Percentiles rank a stretch among this genome's conserved stretches.
These are phyloP conservation scores for Ascochyta viciae-villosae DNA, from an alignment of 2,329 filamentous ascomycete species.

Conservation along the genomic window DNA sequence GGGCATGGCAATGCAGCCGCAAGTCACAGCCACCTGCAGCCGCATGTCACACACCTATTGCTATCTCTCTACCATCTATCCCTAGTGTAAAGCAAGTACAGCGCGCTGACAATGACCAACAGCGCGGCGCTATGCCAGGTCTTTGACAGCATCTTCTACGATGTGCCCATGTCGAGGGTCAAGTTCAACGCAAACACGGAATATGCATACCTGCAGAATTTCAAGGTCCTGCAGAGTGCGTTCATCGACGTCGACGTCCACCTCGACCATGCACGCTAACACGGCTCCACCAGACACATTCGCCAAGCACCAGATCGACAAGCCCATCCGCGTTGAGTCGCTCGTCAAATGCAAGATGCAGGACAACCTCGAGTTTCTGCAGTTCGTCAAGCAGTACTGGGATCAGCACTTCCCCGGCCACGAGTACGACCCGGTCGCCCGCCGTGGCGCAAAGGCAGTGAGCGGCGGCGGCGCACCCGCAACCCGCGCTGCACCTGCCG, in stretches of 20 bases:
- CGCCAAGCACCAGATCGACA: conserved; percentile 84
- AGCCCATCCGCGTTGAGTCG: conserved; percentile 84
- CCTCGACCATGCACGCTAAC: conserved; percentile 4
- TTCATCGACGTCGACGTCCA: conserved; percentile 22
- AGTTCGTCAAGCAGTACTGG: conserved; percentile 97
- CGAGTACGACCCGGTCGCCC: conserved; percentile 88
- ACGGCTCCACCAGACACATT: conserved; percentile 71
- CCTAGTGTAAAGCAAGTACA: neutral
- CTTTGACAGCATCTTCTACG: conserved; percentile 97
- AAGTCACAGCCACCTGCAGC: neutral
- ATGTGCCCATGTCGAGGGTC: conserved; percentile 93
- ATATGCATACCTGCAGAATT: conserved; percentile 98
- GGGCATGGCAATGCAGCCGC: conserved; percentile 6
- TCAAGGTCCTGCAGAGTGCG: conserved; percentile 95
- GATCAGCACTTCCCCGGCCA: conserved; percentile 97
- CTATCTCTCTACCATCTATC: neutral
- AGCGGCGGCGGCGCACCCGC: conserved; percentile 54
- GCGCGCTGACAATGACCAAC: conserved; percentile 28
- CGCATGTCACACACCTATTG: neutral
- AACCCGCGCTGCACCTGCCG: conserved; percentile 61
- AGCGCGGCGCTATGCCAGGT: conserved; percentile 96
- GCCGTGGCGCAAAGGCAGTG: conserved; percentile 74
- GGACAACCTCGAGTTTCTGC: conserved; percentile 98
- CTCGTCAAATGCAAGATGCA: conserved; percentile 99
- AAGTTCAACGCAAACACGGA: conserved; percentile 98